Evolutionary conservation across 1,139 yeast species (phyloP), one percentile per base, ranked within the genome.

Genomic region (Lodderomyces margitis): DNA sequence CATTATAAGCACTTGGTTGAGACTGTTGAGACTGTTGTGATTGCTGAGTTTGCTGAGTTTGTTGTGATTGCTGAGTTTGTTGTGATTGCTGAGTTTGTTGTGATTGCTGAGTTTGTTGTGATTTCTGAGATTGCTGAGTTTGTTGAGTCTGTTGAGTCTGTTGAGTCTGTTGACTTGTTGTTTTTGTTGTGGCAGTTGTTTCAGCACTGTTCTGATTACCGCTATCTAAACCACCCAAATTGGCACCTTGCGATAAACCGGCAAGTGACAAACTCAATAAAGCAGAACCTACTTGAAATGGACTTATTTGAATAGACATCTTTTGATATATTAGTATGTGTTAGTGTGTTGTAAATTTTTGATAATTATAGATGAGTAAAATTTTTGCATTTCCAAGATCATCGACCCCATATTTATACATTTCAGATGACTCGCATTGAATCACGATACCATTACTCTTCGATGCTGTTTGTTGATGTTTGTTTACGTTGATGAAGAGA

Each of bases 181-280:
- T 30, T 32, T 32, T 33, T 15, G 42, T 46, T 21, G 38, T 23
- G 12, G 47, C 36, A 2, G 41, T 41, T 5, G 45, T 39, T 5
- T 15, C 36, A 15, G 19, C 31, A 23, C 19, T 24, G 21, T 23
- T 24, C 28, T 35, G 32, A n/a, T 12, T 36, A 23, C 27, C 37
- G 16, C 39, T 41, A 42, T 50, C 57, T 11, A 53, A 38, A 4
- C 57, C 53, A 20, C 57, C 57, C 9, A 54, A 46, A 21, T 44
- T 46, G 4, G 42, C 50, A 33, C 28, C 46, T 2, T 24, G 21
- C n/a, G 46, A 47, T 19, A 39, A 16, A 8, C 46, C 49, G 12
- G 50, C 37, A 21, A 56, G 37, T 1, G 58, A 48, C 9, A 57
- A 42, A 5, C 52, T 34, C 19, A 52, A 32, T 12, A 46, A 37